phyloP scores from a whole-genome alignment of 2,329 filamentous ascomycete species.

The Ambrosiella beaveri region DNA sequence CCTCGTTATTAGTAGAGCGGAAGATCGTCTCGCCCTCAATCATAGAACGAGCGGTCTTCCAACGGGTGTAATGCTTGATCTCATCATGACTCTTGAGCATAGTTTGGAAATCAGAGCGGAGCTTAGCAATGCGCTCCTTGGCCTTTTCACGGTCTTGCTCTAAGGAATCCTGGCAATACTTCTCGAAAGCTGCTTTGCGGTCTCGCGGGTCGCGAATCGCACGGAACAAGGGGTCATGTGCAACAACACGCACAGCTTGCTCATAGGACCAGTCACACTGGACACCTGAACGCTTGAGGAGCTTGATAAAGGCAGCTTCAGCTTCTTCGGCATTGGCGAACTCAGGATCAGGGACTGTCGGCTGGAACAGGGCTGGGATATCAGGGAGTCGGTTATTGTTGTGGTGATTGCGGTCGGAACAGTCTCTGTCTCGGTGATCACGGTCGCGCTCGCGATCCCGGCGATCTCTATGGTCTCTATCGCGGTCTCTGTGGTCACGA shows the following conservation, averaged over 20 bases:
- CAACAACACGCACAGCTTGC: slow-evolving; percentile 67
- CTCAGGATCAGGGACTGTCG: slow-evolving; percentile 54
- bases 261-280: slow-evolving; percentile 90
- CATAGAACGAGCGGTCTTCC: slow-evolving; percentile 88
- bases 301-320: slow-evolving; percentile 81
- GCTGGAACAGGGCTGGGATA: slow-evolving; percentile 25
- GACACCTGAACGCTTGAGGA: slow-evolving; percentile 68
- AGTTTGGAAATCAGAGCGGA: slow-evolving; percentile 81
- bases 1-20: slow-evolving; percentile 72
- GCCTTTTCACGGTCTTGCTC: slow-evolving; percentile 87
- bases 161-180: slow-evolving; percentile 80
- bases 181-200: slow-evolving; percentile 79
- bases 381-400: slow-evolving; percentile 2
- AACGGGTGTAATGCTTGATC: slow-evolving; percentile 91
- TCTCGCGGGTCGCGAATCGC: slow-evolving; percentile 86
- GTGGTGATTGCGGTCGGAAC: slow-evolving; percentile 17
- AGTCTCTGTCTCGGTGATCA: slow-evolving; percentile 21
- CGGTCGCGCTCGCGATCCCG: slow-evolving; percentile 10
- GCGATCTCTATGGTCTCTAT: slow-evolving; percentile 18
- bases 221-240: slow-evolving; percentile 83
- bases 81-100: slow-evolving; percentile 96
- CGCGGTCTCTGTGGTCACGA: slow-evolving; percentile 11
- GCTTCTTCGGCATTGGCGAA: slow-evolving; percentile 72
- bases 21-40: slow-evolving; percentile 94
- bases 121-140: slow-evolving; percentile 79